Percentiles rank a stretch among this genome's conserved stretches.
Conservation (phyloP, 208 protist genomes). For the Leptomonas pyrrhocoris region DNA sequence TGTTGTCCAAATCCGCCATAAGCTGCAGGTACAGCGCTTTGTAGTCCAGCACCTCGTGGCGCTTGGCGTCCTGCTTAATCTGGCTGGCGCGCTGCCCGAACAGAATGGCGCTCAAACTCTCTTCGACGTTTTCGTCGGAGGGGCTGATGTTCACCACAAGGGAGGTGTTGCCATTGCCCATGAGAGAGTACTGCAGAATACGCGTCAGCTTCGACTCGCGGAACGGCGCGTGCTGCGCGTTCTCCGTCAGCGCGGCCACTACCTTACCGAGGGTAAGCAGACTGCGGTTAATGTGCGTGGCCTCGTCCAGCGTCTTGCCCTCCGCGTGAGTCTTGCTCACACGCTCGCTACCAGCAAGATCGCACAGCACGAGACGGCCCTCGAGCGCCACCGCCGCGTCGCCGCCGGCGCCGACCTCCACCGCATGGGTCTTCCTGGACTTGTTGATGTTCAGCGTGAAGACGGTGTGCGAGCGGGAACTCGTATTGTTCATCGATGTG, state of each 20-base stretch:
- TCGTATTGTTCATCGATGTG: conserved; percentile 93
- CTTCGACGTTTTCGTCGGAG: conserved; percentile 82
- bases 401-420: conserved; percentile 26
- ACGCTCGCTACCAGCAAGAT: conserved; percentile 98
- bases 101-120: conserved; percentile 85
- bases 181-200: conserved; percentile 92
- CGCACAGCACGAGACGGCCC: conserved; percentile 94
- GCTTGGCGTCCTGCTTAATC: conserved; percentile 91
- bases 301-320: conserved; percentile 94
- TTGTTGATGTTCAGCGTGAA: conserved; percentile 92
- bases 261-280: conserved; percentile 94
- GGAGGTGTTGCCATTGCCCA: conserved; percentile 91
- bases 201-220: conserved; percentile 95
- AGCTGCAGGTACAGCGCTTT: conserved; percentile 89
- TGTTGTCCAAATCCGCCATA: conserved; percentile 85
- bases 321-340: conserved; percentile 89
- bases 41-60: conserved; percentile 93
- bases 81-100: conserved; percentile 94
- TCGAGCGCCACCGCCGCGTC: conserved; percentile 61
- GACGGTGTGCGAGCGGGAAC: conserved; percentile 92
- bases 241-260: conserved; percentile 82
- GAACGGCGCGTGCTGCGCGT: conserved; percentile 85
- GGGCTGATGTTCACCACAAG: conserved; percentile 92
- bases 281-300: conserved; percentile 97
- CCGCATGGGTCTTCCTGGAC: conserved; percentile 49